phyloP scores from a whole-genome alignment of 805 yeast genomes.

The Lipomyces yamadae region DNA sequence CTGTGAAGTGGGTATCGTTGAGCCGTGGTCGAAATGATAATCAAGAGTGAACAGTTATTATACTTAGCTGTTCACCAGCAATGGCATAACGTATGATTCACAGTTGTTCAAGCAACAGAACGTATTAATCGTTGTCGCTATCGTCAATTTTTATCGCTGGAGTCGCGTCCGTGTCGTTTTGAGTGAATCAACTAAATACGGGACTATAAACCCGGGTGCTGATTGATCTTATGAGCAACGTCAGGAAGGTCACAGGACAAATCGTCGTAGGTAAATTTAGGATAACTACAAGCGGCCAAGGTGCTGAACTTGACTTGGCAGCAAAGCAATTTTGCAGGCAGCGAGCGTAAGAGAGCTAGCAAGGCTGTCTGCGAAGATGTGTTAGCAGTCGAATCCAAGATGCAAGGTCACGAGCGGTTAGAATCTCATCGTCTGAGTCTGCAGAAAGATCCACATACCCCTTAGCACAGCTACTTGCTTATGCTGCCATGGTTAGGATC shows the following conservation, averaged over 20 bases:
- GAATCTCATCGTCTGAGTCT: neutral
- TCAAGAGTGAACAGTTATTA: neutral
- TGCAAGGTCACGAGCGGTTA: neutral
- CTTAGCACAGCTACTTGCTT: slow-evolving; percentile 25
- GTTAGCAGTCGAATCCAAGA: neutral
- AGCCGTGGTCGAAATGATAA: neutral
- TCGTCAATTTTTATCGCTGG: neutral
- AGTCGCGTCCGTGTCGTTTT: neutral
- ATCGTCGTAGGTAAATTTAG: neutral
- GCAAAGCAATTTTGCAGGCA: slow-evolving; percentile 7
- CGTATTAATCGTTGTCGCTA: neutral
- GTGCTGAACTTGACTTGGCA: slow-evolving; percentile 11
- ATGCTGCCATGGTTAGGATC: slow-evolving; percentile 29
- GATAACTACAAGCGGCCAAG: slow-evolving; percentile 2
- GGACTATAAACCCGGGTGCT: neutral
- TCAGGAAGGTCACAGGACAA: neutral
- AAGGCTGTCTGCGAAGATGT: neutral
- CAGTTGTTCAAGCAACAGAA: neutral
- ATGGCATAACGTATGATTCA: neutral
- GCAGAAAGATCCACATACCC: slow-evolving; percentile 15
- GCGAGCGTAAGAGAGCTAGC: slow-evolving; percentile 1
- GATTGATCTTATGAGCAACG: neutral
- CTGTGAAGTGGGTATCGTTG: neutral
- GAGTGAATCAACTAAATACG: neutral
- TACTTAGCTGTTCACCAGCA: neutral